A percentile compares a stretch with the other conserved stretches of the same genome.
Conservation (phyloP, 2,329 filamentous ascomycete species). For the Hymenoscyphus salicellus region DNA sequence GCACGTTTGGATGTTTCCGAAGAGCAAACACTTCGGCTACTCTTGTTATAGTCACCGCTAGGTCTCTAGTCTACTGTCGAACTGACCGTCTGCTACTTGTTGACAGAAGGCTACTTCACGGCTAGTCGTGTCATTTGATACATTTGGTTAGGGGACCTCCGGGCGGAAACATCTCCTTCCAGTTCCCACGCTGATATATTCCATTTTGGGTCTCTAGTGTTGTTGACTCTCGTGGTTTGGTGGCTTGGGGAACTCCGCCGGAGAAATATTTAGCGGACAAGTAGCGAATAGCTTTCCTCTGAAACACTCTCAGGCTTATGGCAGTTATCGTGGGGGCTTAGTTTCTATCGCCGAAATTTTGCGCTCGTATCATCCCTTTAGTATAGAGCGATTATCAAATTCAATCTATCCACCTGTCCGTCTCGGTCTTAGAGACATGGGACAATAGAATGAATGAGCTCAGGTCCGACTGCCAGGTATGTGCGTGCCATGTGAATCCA, state of each 20-base stretch:
- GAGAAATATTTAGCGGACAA: constrained; percentile 15
- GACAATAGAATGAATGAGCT: constrained; percentile 1
- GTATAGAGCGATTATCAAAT: constrained; percentile 2
- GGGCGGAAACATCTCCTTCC: not conserved
- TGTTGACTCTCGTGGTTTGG: not conserved
- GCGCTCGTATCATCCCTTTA: constrained; percentile 2
- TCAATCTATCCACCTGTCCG: constrained; percentile 7
- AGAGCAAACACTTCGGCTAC: not conserved
- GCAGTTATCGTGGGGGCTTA: not conserved
- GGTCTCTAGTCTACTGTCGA: not conserved
- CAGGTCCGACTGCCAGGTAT: constrained; percentile 5
- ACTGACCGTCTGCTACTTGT: not conserved
- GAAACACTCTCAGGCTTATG: constrained; percentile 4
- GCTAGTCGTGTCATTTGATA: not conserved
- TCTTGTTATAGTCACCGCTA: not conserved
- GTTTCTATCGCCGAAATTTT: constrained; percentile 3
- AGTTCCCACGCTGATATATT: not conserved
- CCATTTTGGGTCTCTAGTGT: not conserved
- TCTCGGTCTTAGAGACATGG: constrained; percentile 12
- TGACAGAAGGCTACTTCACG: not conserved
- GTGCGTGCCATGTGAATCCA: constrained; percentile 5
- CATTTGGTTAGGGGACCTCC: not conserved
- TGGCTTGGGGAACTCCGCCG: constrained; percentile 21
- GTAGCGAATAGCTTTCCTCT: constrained; percentile 2
- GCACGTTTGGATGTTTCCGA: not conserved